Percentiles rank a stretch among this genome's conserved stretches.
phyloP scores from a whole-genome alignment of 2,329 filamentous ascomycete species.

The Penicillium sp. region DNA sequence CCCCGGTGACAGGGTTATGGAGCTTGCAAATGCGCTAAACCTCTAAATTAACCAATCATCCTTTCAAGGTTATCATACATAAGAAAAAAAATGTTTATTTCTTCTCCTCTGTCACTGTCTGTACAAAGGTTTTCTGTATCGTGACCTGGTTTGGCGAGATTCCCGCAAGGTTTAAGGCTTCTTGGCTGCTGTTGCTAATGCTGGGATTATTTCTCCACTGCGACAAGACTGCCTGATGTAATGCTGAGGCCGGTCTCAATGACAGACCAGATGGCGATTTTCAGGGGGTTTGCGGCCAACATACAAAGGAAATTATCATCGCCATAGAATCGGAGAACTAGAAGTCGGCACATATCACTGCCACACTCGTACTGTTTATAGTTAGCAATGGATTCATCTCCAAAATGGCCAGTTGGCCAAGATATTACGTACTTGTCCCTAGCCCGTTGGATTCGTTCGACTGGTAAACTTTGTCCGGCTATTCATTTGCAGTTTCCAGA shows the following conservation, averaged over 20 bases:
- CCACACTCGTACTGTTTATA: too few relatives aligned
- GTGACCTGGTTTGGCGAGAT: conserved; percentile 6
- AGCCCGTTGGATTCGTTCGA: too few relatives aligned
- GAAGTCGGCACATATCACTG: too few relatives aligned
- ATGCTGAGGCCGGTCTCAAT: conserved; percentile 37
- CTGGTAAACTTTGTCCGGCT: too few relatives aligned
- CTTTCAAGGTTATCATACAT: neutral
- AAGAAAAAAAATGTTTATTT: neutral
- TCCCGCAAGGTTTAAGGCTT: conserved; percentile 6
- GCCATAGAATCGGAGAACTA: too few relatives aligned
- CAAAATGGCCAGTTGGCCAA: too few relatives aligned
- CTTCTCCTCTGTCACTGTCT: conserved; percentile 1
- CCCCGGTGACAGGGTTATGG: neutral
- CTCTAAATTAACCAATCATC: neutral
- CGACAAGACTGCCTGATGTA: conserved; percentile 37
- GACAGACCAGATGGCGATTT: conserved; percentile 41
- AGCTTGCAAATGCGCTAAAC: neutral
- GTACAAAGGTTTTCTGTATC: conserved; percentile 12
- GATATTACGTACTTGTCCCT: too few relatives aligned
- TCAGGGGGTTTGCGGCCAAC: conserved; percentile 6
- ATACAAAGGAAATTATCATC: too few relatives aligned
- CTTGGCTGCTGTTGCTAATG: conserved; percentile 8
- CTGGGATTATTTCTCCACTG: neutral
- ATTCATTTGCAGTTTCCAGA: too few relatives aligned
- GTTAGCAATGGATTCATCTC: too few relatives aligned